Evolutionary conservation across 495 filamentous ascomycete species (phyloP).

Genomic region (Aspergillus wentii): DNA sequence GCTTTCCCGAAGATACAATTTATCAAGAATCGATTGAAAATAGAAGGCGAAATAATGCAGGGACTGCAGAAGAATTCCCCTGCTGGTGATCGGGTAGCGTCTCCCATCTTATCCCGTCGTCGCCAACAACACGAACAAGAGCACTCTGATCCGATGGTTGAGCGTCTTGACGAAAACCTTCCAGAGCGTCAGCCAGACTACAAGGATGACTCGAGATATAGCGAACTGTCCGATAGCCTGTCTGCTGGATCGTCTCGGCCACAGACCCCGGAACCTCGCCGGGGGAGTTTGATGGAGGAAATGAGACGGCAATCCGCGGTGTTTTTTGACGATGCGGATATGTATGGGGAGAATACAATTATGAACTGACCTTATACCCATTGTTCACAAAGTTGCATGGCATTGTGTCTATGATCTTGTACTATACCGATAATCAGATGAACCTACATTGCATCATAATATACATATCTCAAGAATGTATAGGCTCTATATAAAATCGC

Average conservation of each 20-base stretch:
- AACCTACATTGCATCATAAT: too few species aligned
- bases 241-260: slow-evolving; percentile 22
- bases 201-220: slow-evolving; percentile 17
- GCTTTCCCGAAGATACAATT: slow-evolving; percentile 89
- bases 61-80: slow-evolving; percentile 56
- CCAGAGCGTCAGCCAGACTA: slow-evolving; percentile 24
- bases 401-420: too few species aligned
- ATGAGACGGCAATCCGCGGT: slow-evolving; percentile 55
- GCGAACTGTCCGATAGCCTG: slow-evolving; percentile 20
- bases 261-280: slow-evolving; percentile 18
- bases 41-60: slow-evolving; percentile 73
- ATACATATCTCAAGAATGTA: too few species aligned
- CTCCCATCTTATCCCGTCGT: slow-evolving; percentile 24
- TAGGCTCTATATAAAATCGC: too few species aligned
- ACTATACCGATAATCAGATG: too few species aligned
- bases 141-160: slow-evolving; percentile 15
- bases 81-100: slow-evolving; percentile 18
- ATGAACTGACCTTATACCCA: too few species aligned
- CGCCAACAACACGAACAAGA: slow-evolving; percentile 14
- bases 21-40: slow-evolving; percentile 75
- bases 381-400: too few species aligned
- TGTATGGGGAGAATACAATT: slow-evolving; percentile 32
- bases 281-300: slow-evolving; percentile 53
- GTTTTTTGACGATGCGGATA: slow-evolving; percentile 54
- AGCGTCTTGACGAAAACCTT: slow-evolving; percentile 26